Evolutionary conservation across 495 filamentous ascomycete genomes (phyloP).

Genomic region (Hypomontagnella monticulosa): DNA sequence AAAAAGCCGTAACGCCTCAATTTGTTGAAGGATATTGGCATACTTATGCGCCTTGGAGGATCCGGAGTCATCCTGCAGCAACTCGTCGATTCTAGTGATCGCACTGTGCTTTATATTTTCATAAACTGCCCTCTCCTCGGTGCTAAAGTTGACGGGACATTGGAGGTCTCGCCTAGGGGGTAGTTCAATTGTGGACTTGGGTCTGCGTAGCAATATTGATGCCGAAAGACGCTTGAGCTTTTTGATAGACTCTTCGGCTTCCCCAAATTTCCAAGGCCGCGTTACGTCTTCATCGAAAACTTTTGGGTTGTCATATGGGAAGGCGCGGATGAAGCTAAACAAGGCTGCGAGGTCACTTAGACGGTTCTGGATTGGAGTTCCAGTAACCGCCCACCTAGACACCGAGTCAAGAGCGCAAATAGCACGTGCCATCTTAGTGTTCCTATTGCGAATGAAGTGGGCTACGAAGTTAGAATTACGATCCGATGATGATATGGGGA

Average conservation of each 20-base stretch:
- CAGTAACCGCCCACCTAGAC: constrained; percentile 56
- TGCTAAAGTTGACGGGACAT: constrained; percentile 40
- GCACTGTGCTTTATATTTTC: too few species aligned
- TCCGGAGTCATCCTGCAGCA: too few species aligned
- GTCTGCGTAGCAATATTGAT: constrained; percentile 49
- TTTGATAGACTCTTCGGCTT: constrained; percentile 46
- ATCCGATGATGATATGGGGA: background rate
- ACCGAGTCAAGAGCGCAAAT: constrained; percentile 46
- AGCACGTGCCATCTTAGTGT: constrained; percentile 48
- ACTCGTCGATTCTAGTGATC: too few species aligned
- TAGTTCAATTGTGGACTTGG: constrained; percentile 45
- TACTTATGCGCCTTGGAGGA: too few species aligned
- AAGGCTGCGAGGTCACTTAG: constrained; percentile 50
- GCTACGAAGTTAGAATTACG: constrained; percentile 37
- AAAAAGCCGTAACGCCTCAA: too few species aligned
- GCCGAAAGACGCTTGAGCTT: constrained; percentile 50
- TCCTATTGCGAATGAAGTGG: constrained; percentile 53
- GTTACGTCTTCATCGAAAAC: constrained; percentile 52
- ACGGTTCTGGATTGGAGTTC: constrained; percentile 57
- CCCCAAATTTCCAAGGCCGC: constrained; percentile 45
- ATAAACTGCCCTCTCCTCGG: too few species aligned
- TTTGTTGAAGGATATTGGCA: too few species aligned
- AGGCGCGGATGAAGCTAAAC: constrained; percentile 51
- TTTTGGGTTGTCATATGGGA: constrained; percentile 51
- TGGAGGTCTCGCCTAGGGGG: constrained; percentile 41